These are phyloP conservation scores for Sporothrix variecibatus DNA, from an alignment of 2,329 filamentous ascomycete genomes.

Conservation along the genomic window DNA sequence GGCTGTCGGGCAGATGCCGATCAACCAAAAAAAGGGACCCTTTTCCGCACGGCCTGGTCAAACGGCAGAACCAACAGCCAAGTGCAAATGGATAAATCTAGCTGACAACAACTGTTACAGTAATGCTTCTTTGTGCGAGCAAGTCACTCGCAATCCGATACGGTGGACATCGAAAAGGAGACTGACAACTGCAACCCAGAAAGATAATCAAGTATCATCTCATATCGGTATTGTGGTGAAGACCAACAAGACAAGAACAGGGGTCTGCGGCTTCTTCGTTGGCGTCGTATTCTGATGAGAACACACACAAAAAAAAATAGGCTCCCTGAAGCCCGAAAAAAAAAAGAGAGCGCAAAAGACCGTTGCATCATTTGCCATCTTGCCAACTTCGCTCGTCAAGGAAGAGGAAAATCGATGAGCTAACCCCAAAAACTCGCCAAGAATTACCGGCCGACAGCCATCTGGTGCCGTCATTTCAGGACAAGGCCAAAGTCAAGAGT, in stretches of 20 bases:
- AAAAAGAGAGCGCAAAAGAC: neutral
- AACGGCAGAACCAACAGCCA: neutral
- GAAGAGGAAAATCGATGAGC: neutral
- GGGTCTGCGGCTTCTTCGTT: neutral
- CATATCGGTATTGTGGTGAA: neutral
- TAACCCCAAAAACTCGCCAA: neutral
- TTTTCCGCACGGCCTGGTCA: neutral
- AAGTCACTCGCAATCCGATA: neutral
- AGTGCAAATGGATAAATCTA: neutral
- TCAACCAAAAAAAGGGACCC: conserved; percentile 13
- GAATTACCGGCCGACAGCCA: neutral
- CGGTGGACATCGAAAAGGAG: too few relatives aligned
- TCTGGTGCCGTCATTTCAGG: neutral
- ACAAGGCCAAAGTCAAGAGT: neutral
- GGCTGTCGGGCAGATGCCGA: conserved; percentile 12
- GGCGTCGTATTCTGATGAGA: neutral
- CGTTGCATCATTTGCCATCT: neutral
- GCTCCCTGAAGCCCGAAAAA: neutral
- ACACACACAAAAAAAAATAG: too few relatives aligned
- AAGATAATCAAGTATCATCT: neutral
- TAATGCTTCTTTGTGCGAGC: neutral
- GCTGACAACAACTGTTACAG: neutral
- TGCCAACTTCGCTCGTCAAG: neutral
- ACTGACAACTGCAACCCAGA: too few relatives aligned
- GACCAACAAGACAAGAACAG: neutral